Percentiles rank a stretch among this genome's conserved stretches.
These are phyloP conservation scores for Alternaria triticina DNA, from an alignment of 2,329 filamentous ascomycete genomes.

Conservation along the genomic window DNA sequence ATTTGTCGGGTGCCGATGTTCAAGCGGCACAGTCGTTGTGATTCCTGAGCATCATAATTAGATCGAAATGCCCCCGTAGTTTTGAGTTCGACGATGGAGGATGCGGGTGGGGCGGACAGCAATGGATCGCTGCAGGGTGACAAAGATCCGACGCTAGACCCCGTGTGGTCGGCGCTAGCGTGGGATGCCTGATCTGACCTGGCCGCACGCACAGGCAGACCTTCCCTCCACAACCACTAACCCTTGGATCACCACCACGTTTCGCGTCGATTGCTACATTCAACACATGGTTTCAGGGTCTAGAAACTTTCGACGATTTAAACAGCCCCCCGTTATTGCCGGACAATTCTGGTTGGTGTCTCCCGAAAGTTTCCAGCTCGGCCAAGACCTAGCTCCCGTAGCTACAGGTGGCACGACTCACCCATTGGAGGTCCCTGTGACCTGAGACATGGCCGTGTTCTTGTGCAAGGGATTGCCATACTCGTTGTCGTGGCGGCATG, in stretches of 20 bases:
- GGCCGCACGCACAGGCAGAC: neutral
- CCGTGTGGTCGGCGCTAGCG: neutral
- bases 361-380: neutral
- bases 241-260: neutral
- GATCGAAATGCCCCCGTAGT: neutral
- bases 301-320: neutral
- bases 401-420: conserved; percentile 5
- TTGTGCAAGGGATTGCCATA: neutral
- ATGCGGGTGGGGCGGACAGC: neutral
- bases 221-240: neutral
- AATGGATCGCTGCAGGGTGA: conserved; percentile 5
- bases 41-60: neutral
- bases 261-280: neutral
- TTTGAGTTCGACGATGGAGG: neutral
- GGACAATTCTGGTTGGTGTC: neutral
- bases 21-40: neutral
- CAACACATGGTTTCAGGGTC: neutral
- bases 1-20: neutral
- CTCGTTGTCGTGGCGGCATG: neutral
- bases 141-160: neutral
- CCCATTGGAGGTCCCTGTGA: neutral
- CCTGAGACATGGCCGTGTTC: neutral
- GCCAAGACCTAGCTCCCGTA: neutral
- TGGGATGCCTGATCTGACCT: neutral
- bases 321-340: neutral